Percentiles rank a stretch among this genome's conserved stretches.
Evolutionary conservation across 306 rosid species (phyloP).

Genomic region (Prinsepia uniflora): DNA sequence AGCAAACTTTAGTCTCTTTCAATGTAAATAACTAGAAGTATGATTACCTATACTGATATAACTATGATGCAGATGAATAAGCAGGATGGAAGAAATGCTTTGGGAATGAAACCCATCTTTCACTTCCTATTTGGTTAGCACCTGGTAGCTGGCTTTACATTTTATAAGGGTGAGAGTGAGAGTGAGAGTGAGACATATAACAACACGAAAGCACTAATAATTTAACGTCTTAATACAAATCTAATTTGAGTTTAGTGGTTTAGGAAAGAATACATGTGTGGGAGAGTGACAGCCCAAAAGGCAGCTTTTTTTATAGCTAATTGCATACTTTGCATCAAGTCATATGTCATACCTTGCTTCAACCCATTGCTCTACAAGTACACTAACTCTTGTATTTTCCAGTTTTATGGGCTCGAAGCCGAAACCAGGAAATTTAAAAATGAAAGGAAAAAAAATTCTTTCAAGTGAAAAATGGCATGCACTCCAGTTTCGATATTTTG

Average conservation of each 20-base stretch:
- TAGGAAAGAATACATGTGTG: constrained; percentile 34
- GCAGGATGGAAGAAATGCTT: background rate
- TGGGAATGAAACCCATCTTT: background rate
- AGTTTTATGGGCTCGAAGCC: background rate
- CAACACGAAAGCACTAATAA: no score
- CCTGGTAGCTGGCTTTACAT: no score
- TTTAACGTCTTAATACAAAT: no score
- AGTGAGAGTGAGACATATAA: no score
- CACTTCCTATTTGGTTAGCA: background rate
- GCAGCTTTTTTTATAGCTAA: constrained; percentile 4
- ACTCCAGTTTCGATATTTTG: no score
- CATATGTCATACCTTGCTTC: constrained; percentile 33
- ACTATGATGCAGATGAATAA: background rate
- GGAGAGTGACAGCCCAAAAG: constrained; percentile 19
- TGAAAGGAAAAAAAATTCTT: no score
- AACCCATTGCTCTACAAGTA: background rate
- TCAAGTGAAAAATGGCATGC: background rate
- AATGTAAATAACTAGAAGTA: no score
- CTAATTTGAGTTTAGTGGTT: background rate
- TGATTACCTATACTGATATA: no score
- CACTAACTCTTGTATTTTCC: background rate
- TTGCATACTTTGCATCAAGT: constrained; percentile 21
- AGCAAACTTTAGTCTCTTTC: no score
- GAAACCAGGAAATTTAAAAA: background rate
- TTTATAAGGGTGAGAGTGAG: no score